A percentile compares a stretch with the other conserved stretches of the same genome.
Conservation (phyloP, 78 protist species). For the Anaeramoeba flamelloides region DNA sequence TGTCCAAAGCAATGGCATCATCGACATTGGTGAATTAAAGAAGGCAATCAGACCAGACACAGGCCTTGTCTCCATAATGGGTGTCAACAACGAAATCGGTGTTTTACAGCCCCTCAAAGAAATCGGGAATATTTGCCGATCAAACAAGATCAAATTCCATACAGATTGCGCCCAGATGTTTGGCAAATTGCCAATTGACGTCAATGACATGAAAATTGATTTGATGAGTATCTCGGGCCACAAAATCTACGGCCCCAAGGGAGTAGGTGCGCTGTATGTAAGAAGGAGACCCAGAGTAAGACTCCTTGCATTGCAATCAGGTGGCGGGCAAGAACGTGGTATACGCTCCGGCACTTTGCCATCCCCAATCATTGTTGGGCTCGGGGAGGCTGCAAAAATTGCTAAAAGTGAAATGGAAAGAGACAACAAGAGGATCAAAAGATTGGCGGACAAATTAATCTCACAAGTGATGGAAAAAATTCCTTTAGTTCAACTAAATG, state of each 20-base stretch:
- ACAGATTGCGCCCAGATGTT: slow-evolving; percentile 90
- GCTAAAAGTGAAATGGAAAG: slow-evolving; percentile 58
- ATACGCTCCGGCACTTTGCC: slow-evolving; percentile 83
- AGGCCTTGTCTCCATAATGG: slow-evolving; percentile 77
- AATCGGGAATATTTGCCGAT: slow-evolving; percentile 72
- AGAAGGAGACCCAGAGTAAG: no score
- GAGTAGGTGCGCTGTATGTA: slow-evolving; percentile 89
- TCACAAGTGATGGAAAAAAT: no score
- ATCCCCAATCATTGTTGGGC: slow-evolving; percentile 64
- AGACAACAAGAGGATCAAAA: slow-evolving; percentile 43
- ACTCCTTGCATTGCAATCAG: no score
- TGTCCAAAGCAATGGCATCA: slow-evolving; percentile 58
- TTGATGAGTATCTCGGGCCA: slow-evolving; percentile 79
- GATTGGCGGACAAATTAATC: slow-evolving; percentile 45
- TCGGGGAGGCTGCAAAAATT: slow-evolving; percentile 68
- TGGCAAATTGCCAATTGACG: slow-evolving; percentile 91
- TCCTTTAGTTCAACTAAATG: no score
- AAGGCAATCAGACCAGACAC: no score
- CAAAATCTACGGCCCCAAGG: slow-evolving; percentile 67
- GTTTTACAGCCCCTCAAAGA: slow-evolving; percentile 77
- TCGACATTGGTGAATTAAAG: no score
- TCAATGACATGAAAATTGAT: slow-evolving; percentile 61
- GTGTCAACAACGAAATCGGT: slow-evolving; percentile 95
- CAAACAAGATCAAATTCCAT: slow-evolving; percentile 56
- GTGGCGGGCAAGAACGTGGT: slow-evolving; percentile 97